A percentile compares a stretch with the other conserved stretches of the same genome.
phyloP scores from a whole-genome alignment of 1,284 basidiomycete species.

The Chalciporus sp. region DNA sequence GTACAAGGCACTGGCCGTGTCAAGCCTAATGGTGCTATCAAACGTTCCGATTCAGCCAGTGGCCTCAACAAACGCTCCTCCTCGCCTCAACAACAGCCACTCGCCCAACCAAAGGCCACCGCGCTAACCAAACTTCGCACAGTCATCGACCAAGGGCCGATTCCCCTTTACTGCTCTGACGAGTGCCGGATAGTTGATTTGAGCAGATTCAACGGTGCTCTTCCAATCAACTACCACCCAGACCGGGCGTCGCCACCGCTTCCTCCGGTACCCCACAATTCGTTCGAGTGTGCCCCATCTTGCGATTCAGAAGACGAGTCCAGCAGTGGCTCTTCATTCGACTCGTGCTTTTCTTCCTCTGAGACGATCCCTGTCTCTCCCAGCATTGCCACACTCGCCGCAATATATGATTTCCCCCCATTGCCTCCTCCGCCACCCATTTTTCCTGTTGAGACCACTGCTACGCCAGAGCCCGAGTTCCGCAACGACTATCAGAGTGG shows the following conservation, averaged over 20 bases:
- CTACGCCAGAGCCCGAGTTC: constrained; percentile 25
- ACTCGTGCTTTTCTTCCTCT: constrained; percentile 39
- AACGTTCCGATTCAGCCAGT: constrained; percentile 40
- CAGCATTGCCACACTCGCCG: constrained; percentile 53
- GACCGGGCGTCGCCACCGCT: constrained; percentile 42
- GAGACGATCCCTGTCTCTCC: constrained; percentile 35
- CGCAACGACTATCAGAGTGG: constrained; percentile 53
- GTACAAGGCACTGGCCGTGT: constrained; percentile 63
- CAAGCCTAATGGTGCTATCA: constrained; percentile 55
- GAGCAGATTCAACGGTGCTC: constrained; percentile 41
- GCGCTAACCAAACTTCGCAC: constrained; percentile 52
- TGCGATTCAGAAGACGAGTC: constrained; percentile 45
- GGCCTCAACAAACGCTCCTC: constrained; percentile 23
- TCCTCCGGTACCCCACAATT: constrained; percentile 43
- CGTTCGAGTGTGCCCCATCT: constrained; percentile 32
- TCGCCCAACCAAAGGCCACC: constrained; percentile 28
- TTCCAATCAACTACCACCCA: constrained; percentile 50
- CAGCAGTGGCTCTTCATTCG: constrained; percentile 41
- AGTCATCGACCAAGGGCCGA: constrained; percentile 73
- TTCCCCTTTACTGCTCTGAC: constrained; percentile 79
- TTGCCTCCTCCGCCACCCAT: constrained; percentile 53
- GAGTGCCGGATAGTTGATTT: constrained; percentile 66
- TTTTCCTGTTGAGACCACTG: constrained; percentile 28
- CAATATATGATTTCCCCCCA: constrained; percentile 56
- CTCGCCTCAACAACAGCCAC: constrained; percentile 24